Evolutionary conservation across 768 basidiomycete species (phyloP), one percentile per base, ranked within the genome.

Genomic region (Mycena galopus): DNA sequence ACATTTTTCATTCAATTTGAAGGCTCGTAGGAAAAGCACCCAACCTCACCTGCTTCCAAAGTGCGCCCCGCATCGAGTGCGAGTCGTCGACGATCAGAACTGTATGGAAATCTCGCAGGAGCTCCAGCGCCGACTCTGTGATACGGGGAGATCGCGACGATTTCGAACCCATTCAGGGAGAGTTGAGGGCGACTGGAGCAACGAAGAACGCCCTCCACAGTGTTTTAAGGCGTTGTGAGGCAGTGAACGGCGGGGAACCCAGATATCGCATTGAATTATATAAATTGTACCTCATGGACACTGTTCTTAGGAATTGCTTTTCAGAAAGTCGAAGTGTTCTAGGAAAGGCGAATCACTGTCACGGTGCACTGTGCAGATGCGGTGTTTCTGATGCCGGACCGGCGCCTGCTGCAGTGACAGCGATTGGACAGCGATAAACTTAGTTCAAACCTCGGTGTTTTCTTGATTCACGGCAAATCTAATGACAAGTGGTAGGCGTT

Each of bases 1-100:
- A 53, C 25, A 63, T 29, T 27, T 19, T 42, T 27, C 0, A n/a
- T 29, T 39, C 3, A 16, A 17, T 4, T 19, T 16, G 2, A 4
- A 12, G 5, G 25, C 2, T 1, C 17, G n/a, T 10, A 27, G 17
- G 8, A 59, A 8, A 56, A 32, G 6, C 57, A 58, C 12, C 25
- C 42, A 19, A 56, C 63, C 79, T 14, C 27, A 88, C 88, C 82
- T 88, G 86, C 7, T 73, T 67, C 90, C 90, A 91, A 12, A 81
- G 77, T 3, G 51, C 47, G 11, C 84, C 87, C 29, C 67, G 67
- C 90, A 91, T 90, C 7, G 88, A 88, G 8, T 79, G 79, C 14
- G 89, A 90, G 75, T 90, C 90, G 76, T 89, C 88, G 64, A 91
- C 82, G 59, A 91, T 77, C 33, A 90, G 78, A 10, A 89, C 84